Base-by-base conservation (phyloP, 768 basidiomycete species). In the Flagelloscypha sp. region DNA sequence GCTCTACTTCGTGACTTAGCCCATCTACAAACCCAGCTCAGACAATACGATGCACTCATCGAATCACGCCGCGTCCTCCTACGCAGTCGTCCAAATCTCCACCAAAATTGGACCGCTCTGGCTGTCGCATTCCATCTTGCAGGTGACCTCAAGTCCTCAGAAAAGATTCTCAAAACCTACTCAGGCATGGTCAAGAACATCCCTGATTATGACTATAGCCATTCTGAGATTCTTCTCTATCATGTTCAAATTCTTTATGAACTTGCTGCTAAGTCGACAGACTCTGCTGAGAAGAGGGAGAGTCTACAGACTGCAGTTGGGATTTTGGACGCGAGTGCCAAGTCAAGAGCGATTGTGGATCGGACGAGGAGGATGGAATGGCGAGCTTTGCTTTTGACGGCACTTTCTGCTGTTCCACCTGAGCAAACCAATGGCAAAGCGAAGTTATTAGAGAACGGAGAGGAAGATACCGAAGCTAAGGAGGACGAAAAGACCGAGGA, bases 1-100 rank as follows among this genome's bases (percentile, higher is more conserved):
- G 94, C 94, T 56, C 82, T 99, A 46, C 59, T 99, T 17, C 79
- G 87, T 28, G 95, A 98, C 56, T 74, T 88, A 0, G 88, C 93
- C 6, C 75, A 84, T 32, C 70, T 99, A 7, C 87, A 92, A 50
- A 79, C 88, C 0, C 93, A 97, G 43, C 71, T 90, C 9, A 78
- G 94, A 22, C 61, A 80, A 28, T 95, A 76, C 55, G 79, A 85
- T 27, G 66, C 63, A 5, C 71, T 93, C 18, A 74, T 90, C 25
- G 82, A 89, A 36, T 86, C 87, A 2, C 80, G 95, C 1, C 72
- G 85, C 46, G 74, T 75, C 6, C 76, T 95, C 35, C 73, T 97
- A 24, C 74, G 68, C 38, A 55, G 89, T 10, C 79, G 92, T 10
- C 92, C 94, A 0, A 77, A 79, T 36, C 61, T 84, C 12, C 84